Conservation (phyloP, 345 rosid species). For the Noccaea caerulescens region DNA sequence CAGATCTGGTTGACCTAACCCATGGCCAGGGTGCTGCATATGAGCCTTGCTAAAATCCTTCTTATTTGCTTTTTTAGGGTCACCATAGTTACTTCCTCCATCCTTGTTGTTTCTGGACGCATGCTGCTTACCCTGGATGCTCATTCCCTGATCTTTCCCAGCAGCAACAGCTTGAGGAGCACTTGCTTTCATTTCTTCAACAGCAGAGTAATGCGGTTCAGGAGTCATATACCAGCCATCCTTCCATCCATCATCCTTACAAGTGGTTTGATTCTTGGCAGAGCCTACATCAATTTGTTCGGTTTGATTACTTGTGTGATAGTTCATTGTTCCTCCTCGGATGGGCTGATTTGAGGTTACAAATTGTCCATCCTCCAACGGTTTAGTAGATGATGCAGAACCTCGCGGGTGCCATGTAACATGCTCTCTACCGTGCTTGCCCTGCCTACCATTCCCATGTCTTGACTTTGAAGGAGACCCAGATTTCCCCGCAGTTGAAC, state of each 20-base stretch:
- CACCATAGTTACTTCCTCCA: constrained; percentile 53
- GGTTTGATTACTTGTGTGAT: constrained; percentile 43
- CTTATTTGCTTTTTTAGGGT: constrained; percentile 55
- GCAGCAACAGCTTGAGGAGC: constrained; percentile 42
- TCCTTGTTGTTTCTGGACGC: constrained; percentile 56
- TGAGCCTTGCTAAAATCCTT: constrained; percentile 49
- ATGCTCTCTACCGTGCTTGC: constrained; percentile 61
- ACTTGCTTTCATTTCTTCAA: constrained; percentile 47
- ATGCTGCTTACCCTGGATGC: constrained; percentile 60
- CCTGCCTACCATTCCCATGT: constrained; percentile 63
- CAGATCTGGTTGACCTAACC: constrained; percentile 50
- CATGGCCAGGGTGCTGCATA: constrained; percentile 50
- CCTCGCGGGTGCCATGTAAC: constrained; percentile 77
- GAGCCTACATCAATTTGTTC: constrained; percentile 48
- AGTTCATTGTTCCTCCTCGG: constrained; percentile 52
- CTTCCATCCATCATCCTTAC: constrained; percentile 52
- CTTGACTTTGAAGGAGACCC: constrained; percentile 49
- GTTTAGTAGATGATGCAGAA: constrained; percentile 51
- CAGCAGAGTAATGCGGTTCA: constrained; percentile 46
- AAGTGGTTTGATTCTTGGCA: constrained; percentile 53
- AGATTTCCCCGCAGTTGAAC: constrained; percentile 47
- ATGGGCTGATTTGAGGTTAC: constrained; percentile 47
- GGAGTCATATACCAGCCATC: constrained; percentile 67
- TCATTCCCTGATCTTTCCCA: constrained; percentile 59
- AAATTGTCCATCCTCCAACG: constrained; percentile 45